phyloP scores from a whole-genome alignment of 1,139 yeast genomes.

The Meyerozyma elateridarum region DNA sequence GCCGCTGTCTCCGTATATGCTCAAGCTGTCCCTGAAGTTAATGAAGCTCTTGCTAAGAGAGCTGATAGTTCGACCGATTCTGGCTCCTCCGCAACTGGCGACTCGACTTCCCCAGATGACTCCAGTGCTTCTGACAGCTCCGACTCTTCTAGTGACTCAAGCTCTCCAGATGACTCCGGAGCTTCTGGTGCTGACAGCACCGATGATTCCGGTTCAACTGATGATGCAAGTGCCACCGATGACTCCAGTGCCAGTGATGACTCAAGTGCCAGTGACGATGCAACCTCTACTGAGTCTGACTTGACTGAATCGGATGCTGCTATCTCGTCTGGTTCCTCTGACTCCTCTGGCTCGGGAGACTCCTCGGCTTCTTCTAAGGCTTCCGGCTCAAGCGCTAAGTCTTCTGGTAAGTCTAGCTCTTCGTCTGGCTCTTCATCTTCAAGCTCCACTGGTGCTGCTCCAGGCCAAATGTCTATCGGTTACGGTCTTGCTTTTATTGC shows the following conservation, averaged over 20 bases:
- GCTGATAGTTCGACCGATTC: conserved; percentile 1
- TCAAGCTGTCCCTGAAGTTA: not conserved
- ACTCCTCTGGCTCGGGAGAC: not conserved
- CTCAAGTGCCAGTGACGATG: not conserved
- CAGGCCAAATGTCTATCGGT: not conserved
- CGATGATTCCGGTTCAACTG: conserved; percentile 2
- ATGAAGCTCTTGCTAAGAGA: conserved; percentile 3
- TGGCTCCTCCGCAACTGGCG: conserved; percentile 1
- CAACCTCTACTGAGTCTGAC: too few species aligned
- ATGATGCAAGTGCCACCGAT: not conserved
- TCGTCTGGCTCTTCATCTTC: not conserved
- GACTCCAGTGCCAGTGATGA: not conserved
- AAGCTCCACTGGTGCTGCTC: not conserved
- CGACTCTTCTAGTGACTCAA: not conserved
- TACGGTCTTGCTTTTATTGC: conserved; percentile 3
- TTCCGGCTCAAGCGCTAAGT: not conserved
- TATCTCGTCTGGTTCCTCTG: not conserved
- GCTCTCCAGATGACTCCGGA: not conserved
- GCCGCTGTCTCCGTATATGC: conserved; percentile 2
- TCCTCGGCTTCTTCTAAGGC: conserved; percentile 1
- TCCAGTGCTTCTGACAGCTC: conserved; percentile 1
- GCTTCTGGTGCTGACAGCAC: conserved; percentile 4
- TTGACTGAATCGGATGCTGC: too few species aligned
- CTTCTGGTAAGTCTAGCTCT: not conserved
- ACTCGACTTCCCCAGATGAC: not conserved